Conservation (phyloP, 805 yeast species). For the Teunomyces barrocoloradensis region DNA sequence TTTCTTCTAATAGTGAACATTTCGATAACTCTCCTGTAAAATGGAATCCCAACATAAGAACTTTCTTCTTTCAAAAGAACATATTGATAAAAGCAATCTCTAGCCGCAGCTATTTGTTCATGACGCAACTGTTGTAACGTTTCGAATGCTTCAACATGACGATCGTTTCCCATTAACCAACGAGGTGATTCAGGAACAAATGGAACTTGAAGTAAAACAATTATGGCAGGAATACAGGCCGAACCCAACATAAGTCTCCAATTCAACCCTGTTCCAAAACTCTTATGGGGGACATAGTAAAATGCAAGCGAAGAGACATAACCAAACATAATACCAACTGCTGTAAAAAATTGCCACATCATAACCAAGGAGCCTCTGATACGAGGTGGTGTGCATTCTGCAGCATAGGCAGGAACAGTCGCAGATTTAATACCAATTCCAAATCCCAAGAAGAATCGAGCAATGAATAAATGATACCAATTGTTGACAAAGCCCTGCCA, state of each 20-base stretch:
- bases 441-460: conserved; percentile 56
- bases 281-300: conserved; percentile 48
- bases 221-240: conserved; percentile 54
- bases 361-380: conserved; percentile 65
- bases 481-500: conserved; percentile 67
- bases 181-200: conserved; percentile 70
- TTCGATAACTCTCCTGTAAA: conserved; percentile 48
- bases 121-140: conserved; percentile 48
- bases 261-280: conserved; percentile 46
- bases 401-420: conserved; percentile 65
- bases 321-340: conserved; percentile 69
- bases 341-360: conserved; percentile 77
- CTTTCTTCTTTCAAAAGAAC: conserved; percentile 61
- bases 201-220: conserved; percentile 49
- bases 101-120: conserved; percentile 54
- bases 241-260: conserved; percentile 69
- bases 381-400: conserved; percentile 58
- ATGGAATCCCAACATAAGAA: conserved; percentile 45
- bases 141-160: conserved; percentile 48
- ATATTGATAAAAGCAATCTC: conserved; percentile 60
- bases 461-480: conserved; percentile 60
- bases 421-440: conserved; percentile 69
- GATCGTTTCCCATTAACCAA: conserved; percentile 58
- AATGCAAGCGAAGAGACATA: conserved; percentile 59
- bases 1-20: conserved; percentile 73